Evolutionary conservation across 148 eudicot species (phyloP).

Genomic region (Heliamphora exappendiculata): DNA sequence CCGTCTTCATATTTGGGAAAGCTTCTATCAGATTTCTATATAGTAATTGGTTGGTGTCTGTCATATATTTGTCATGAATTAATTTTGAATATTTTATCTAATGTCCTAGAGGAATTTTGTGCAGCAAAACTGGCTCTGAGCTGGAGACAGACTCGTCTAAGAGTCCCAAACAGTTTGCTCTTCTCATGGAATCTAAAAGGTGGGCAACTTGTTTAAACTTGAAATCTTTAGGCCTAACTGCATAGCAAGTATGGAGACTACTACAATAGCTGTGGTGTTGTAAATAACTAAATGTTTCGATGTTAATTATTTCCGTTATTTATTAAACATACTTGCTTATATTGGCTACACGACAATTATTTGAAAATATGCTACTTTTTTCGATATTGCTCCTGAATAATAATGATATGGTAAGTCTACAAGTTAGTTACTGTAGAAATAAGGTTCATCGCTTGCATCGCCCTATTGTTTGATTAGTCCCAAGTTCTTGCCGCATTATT

Average conservation of each 20-base stretch:
- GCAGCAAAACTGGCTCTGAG: conserved; percentile 12
- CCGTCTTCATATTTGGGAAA: background rate
- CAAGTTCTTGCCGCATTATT: background rate
- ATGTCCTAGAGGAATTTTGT: background rate
- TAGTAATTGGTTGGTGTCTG: background rate
- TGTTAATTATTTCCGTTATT: background rate
- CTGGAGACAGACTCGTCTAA: conserved; percentile 13
- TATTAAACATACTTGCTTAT: background rate
- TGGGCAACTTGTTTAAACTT: background rate
- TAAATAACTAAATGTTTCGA: too few relatives aligned
- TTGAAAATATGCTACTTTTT: background rate
- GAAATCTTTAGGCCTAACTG: background rate
- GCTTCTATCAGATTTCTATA: background rate
- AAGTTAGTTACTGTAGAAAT: background rate
- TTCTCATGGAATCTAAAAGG: conserved; percentile 17
- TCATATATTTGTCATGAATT: background rate
- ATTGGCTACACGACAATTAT: background rate
- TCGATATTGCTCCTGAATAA: background rate
- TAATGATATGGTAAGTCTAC: background rate
- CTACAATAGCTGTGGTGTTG: background rate
- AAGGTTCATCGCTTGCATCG: background rate
- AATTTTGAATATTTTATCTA: background rate
- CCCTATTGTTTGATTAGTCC: background rate
- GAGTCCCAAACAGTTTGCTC: conserved; percentile 10
- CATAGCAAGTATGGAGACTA: background rate